These are phyloP conservation scores for Cytospora mali DNA, from an alignment of 2,329 filamentous ascomycete genomes.

Conservation along the genomic window DNA sequence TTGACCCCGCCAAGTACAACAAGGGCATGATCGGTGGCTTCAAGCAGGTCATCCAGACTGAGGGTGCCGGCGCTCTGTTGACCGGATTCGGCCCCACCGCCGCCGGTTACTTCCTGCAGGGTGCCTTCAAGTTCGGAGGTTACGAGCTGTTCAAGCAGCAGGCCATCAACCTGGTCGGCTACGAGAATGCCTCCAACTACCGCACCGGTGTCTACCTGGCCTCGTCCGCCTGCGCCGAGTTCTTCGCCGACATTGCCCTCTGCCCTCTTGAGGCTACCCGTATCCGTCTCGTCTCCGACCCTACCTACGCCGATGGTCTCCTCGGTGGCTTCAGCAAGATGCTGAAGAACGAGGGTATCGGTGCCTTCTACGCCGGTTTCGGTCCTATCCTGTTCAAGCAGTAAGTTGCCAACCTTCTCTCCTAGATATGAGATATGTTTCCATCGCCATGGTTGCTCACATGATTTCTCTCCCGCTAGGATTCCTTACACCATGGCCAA, in stretches of 20 bases:
- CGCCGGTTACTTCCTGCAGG: slow-evolving; percentile 92
- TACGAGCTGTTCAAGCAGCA: slow-evolving; percentile 98
- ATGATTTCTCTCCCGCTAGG: slow-evolving; percentile 20
- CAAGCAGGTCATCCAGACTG: slow-evolving; percentile 79
- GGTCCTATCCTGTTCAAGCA: slow-evolving; percentile 84
- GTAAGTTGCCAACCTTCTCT: slow-evolving; percentile 46
- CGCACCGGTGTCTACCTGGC: slow-evolving; percentile 80
- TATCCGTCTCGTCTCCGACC: slow-evolving; percentile 89
- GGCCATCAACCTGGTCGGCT: slow-evolving; percentile 77
- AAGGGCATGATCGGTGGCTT: slow-evolving; percentile 83
- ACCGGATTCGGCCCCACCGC: slow-evolving; percentile 85
- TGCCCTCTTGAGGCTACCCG: slow-evolving; percentile 92
- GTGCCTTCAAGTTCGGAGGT: slow-evolving; percentile 90
- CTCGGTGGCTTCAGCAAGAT: slow-evolving; percentile 83
- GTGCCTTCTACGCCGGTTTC: slow-evolving; percentile 90
- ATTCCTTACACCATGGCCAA: slow-evolving; percentile 34
- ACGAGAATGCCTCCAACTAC: slow-evolving; percentile 77
- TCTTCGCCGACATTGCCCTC: slow-evolving; percentile 78
- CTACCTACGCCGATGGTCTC: slow-evolving; percentile 80
- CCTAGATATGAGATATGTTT: background rate
- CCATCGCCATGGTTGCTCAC: background rate
- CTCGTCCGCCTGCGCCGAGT: slow-evolving; percentile 65
- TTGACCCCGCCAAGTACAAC: slow-evolving; percentile 89
- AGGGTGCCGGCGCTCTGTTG: slow-evolving; percentile 83
- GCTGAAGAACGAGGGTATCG: slow-evolving; percentile 76